Evolutionary conservation across 1,139 yeast species (phyloP).

Genomic region (Lodderomyces margitis): DNA sequence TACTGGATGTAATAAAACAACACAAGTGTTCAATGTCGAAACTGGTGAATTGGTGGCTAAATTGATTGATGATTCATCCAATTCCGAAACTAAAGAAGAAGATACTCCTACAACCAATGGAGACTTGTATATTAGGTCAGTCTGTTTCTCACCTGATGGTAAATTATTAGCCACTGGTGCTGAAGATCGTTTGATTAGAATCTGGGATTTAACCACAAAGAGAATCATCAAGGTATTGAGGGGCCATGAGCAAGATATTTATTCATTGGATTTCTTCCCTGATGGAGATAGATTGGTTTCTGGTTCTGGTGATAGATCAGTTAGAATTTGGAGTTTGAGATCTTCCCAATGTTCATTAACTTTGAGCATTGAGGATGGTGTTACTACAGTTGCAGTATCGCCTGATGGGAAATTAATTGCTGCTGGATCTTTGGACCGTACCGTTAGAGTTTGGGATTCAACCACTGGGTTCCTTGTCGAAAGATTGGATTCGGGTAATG

Average conservation of each 20-base stretch:
- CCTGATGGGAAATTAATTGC: constrained; percentile 95
- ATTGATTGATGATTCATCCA: constrained; percentile 68
- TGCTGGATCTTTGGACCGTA: constrained; percentile 93
- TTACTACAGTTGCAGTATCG: constrained; percentile 94
- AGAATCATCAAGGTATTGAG: constrained; percentile 83
- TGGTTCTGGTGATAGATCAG: constrained; percentile 96
- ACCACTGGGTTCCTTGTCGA: constrained; percentile 91
- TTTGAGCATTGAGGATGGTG: constrained; percentile 93
- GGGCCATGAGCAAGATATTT: constrained; percentile 98
- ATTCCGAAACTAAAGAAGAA: constrained; percentile 20
- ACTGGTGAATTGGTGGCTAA: constrained; percentile 89
- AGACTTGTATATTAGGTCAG: constrained; percentile 90
- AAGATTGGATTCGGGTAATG: constrained; percentile 86
- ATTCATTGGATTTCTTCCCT: constrained; percentile 93
- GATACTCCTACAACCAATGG: constrained; percentile 51
- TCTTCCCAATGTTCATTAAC: constrained; percentile 89
- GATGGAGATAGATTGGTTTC: constrained; percentile 93
- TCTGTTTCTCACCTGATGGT: constrained; percentile 96
- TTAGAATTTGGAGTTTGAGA: constrained; percentile 94
- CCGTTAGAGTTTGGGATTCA: constrained; percentile 97
- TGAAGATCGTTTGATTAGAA: constrained; percentile 92
- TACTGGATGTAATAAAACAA: constrained; percentile 95
- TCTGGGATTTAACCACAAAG: constrained; percentile 91
- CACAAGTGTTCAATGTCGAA: constrained; percentile 90
- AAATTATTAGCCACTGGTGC: constrained; percentile 96